Conservation (phyloP, 2,329 filamentous ascomycete species). For the Diaporthe humulicola region DNA sequence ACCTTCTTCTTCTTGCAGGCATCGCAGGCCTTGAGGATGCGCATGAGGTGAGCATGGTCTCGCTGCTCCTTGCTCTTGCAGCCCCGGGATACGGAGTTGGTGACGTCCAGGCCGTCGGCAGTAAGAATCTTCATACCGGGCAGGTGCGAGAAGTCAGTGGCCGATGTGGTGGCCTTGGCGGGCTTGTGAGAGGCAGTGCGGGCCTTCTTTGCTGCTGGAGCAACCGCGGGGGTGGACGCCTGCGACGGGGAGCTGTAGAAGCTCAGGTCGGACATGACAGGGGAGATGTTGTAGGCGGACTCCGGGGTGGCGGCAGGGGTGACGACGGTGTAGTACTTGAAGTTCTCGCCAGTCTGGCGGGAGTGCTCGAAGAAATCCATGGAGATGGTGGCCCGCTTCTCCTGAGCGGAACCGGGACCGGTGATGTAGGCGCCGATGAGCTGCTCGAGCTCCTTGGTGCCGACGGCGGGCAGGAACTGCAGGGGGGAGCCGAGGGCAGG, state of each 20-base stretch:
- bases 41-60: constrained; percentile 75
- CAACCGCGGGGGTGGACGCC: constrained; percentile 37
- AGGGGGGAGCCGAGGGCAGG: constrained; percentile 67
- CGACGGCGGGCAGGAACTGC: constrained; percentile 76
- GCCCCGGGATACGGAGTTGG: constrained; percentile 71
- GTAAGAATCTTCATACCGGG: constrained; percentile 78
- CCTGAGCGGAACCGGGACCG: constrained; percentile 65
- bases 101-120: constrained; percentile 73
- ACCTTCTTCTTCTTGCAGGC: constrained; percentile 74
- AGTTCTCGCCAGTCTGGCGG: constrained; percentile 66
- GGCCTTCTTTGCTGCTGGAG: constrained; percentile 42
- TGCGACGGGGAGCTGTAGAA: constrained; percentile 54
- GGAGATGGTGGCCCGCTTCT: constrained; percentile 70
- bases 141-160: constrained; percentile 63
- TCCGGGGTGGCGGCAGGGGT: constrained; percentile 54
- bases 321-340: constrained; percentile 71
- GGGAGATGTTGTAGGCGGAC: constrained; percentile 64
- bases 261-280: constrained; percentile 61
- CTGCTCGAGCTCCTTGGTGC: constrained; percentile 71
- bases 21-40: constrained; percentile 77
- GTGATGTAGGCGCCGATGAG: constrained; percentile 71
- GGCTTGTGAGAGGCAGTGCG: constrained; percentile 48
- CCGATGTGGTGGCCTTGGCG: constrained; percentile 38
- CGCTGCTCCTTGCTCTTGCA: constrained; percentile 78
- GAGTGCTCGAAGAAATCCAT: constrained; percentile 71